Evolutionary conservation across 75 land plant genomes (phyloP).

Genomic region (Sequoiadendron giganteum): DNA sequence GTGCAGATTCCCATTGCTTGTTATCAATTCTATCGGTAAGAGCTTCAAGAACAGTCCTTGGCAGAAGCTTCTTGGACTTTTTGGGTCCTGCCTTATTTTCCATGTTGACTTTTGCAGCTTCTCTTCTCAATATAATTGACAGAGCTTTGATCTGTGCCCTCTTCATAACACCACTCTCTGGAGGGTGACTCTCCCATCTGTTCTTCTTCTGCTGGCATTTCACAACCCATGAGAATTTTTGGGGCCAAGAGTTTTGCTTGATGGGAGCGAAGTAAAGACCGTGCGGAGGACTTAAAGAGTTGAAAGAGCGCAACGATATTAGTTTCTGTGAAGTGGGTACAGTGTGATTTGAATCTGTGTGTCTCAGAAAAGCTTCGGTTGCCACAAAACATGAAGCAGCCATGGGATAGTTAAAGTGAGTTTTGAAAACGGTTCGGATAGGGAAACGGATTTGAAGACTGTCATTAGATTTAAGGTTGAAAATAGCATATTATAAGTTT

Average conservation of each 20-base stretch:
- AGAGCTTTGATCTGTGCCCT: conserved; percentile 64
- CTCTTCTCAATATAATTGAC: conserved; percentile 49
- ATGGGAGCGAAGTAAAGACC: neutral
- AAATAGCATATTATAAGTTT: too few relatives aligned
- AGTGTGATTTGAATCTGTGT: neutral
- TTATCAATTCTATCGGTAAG: conserved; percentile 67
- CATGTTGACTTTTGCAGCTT: conserved; percentile 60
- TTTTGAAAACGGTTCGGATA: too few relatives aligned
- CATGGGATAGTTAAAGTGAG: neutral
- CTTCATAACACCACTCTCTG: conserved; percentile 45
- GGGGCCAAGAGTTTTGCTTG: neutral
- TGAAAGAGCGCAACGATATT: neutral
- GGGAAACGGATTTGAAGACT: too few relatives aligned
- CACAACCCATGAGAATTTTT: neutral
- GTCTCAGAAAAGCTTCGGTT: neutral
- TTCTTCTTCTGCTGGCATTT: conserved; percentile 7
- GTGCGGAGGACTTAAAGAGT: neutral
- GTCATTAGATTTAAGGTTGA: too few relatives aligned
- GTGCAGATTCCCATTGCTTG: conserved; percentile 83
- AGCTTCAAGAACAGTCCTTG: conserved; percentile 72
- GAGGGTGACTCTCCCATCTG: neutral
- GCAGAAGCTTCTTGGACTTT: conserved; percentile 68
- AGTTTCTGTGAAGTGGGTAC: neutral
- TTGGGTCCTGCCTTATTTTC: conserved; percentile 61
- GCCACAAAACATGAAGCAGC: conserved; percentile 3